Conservation (phyloP, 345 rosid genomes). For the Zanthoxylum bungeanum region DNA sequence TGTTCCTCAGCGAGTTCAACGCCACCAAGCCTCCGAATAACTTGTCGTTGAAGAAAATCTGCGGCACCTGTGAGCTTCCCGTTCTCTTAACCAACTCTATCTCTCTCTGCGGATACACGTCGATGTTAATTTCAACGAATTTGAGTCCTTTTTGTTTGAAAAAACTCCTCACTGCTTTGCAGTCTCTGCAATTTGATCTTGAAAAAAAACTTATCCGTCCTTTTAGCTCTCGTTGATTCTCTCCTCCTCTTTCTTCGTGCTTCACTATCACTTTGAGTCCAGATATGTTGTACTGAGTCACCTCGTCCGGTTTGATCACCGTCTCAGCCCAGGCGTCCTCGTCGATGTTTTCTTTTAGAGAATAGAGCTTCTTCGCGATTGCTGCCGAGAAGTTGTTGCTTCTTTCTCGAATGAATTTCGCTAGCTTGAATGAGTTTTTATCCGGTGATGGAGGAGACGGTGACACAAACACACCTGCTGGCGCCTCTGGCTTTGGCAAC, state of each 20-base stretch:
- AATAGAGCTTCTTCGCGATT: slow-evolving; percentile 45
- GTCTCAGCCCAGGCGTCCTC: slow-evolving; percentile 1
- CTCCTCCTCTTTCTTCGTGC: slow-evolving; percentile 22
- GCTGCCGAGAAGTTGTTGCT: slow-evolving; percentile 55
- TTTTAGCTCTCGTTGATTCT: too few species aligned
- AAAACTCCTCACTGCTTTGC: slow-evolving; percentile 70
- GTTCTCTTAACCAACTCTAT: slow-evolving; percentile 62
- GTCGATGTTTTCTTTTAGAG: slow-evolving; percentile 23
- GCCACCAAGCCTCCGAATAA: slow-evolving; percentile 77
- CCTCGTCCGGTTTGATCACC: slow-evolving; percentile 26
- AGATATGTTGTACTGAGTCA: slow-evolving; percentile 62
- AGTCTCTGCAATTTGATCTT: slow-evolving; percentile 76
- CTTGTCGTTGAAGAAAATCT: slow-evolving; percentile 83
- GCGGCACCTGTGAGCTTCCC: slow-evolving; percentile 68
- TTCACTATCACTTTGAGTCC: slow-evolving; percentile 75
- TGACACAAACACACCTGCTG: slow-evolving; percentile 37
- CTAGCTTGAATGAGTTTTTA: slow-evolving; percentile 29
- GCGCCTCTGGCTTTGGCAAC: slow-evolving; percentile 81
- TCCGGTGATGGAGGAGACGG: slow-evolving; percentile 18
- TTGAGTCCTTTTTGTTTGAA: slow-evolving; percentile 50
- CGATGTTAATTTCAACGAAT: slow-evolving; percentile 82
- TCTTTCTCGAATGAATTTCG: slow-evolving; percentile 56
- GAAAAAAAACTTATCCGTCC: slow-evolving; percentile 74
- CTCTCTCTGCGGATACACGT: slow-evolving; percentile 59
- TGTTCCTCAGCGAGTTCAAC: slow-evolving; percentile 71